Conservation (phyloP, 148 eudicot genomes). For the Cornus suecica region DNA sequence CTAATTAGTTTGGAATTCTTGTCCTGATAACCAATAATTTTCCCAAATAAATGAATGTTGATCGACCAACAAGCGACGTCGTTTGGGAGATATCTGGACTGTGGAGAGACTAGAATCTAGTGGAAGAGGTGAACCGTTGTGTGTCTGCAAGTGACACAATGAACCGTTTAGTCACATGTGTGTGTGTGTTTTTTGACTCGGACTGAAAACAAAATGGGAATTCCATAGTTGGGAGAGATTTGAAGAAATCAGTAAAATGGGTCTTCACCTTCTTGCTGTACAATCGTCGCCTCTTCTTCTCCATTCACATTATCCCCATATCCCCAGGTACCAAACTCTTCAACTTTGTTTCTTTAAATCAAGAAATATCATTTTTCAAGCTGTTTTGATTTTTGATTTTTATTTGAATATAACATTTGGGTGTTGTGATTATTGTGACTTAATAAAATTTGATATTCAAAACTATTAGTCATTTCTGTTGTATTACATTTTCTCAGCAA, state of each 20-base stretch:
- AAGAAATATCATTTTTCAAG: not conserved
- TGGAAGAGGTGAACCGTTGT: not conserved
- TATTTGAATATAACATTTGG: not conserved
- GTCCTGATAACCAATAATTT: too few species aligned
- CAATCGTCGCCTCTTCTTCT: slow-evolving; percentile 26
- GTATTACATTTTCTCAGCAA: not conserved
- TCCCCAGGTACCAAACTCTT: slow-evolving; percentile 19
- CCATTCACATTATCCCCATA: slow-evolving; percentile 26
- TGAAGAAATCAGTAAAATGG: slow-evolving; percentile 10
- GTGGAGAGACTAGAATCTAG: not conserved
- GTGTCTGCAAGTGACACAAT: not conserved
- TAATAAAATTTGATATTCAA: not conserved
- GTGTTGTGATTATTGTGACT: not conserved
- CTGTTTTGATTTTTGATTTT: not conserved
- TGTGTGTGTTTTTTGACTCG: too few species aligned
- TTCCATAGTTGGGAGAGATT: not conserved
- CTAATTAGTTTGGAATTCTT: too few species aligned
- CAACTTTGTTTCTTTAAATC: too few species aligned
- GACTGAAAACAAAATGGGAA: not conserved
- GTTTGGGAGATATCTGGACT: not conserved
- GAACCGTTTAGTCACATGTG: too few species aligned
- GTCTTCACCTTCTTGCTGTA: slow-evolving; percentile 22
- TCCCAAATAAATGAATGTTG: too few species aligned
- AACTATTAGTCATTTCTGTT: not conserved
- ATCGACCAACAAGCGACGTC: not conserved